phyloP scores from a whole-genome alignment of 2,329 filamentous ascomycete genomes.

The Beauveria australis region DNA sequence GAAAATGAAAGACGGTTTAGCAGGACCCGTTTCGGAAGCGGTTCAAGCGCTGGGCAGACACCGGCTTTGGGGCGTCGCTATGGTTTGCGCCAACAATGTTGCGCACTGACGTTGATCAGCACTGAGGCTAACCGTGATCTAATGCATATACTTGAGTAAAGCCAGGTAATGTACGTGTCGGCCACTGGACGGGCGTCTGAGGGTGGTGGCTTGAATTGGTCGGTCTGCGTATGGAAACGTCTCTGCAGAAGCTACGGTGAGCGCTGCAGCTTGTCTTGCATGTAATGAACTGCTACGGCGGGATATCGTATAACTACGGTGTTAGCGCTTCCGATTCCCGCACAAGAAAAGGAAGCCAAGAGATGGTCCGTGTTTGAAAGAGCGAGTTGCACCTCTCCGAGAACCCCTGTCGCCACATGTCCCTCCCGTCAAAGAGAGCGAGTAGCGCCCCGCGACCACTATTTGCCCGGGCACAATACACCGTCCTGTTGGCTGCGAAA shows the following conservation, averaged over 20 bases:
- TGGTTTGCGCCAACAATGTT: neutral
- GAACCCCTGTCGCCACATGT: slow-evolving; percentile 7
- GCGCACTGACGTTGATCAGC: neutral
- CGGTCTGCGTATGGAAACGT: neutral
- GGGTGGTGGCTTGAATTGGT: neutral
- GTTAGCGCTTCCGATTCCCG: neutral
- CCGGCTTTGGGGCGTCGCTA: neutral
- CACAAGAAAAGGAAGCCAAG: neutral
- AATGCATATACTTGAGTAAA: neutral
- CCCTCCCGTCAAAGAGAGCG: slow-evolving; percentile 2
- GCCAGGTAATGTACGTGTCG: neutral
- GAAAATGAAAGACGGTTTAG: neutral
- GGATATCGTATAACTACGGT: neutral
- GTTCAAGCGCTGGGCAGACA: neutral
- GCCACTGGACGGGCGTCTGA: neutral
- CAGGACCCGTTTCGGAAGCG: neutral
- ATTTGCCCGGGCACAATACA: neutral
- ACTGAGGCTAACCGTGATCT: neutral
- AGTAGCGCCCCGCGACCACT: neutral
- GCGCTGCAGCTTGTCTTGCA: neutral
- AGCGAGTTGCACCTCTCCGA: neutral
- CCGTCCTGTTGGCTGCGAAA: neutral
- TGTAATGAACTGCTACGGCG: neutral
- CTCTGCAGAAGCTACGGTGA: neutral
- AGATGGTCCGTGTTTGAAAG: neutral